phyloP scores from a whole-genome alignment of 148 eudicot species.

The Selenicereus undatus region DNA sequence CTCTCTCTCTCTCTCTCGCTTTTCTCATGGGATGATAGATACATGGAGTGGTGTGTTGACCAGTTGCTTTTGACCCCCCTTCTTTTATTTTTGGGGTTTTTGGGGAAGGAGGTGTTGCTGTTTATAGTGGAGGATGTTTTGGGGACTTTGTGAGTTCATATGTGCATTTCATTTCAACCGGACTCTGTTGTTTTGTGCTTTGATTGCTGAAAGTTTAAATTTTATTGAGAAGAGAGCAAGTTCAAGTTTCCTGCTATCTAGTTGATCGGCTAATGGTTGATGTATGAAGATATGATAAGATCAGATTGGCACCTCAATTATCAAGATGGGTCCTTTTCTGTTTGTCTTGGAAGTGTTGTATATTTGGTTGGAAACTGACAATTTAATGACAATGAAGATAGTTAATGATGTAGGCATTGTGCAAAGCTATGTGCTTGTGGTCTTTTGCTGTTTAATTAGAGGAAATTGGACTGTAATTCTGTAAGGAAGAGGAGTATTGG shows the following conservation, averaged over 20 bases:
- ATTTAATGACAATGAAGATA: not conserved
- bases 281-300: not conserved
- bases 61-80: no score
- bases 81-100: no score
- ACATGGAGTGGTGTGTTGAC: no score
- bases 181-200: not conserved
- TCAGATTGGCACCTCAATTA: not conserved
- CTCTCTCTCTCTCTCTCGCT: no score
- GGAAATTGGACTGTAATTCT: no score
- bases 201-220: not conserved
- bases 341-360: not conserved
- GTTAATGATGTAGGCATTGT: not conserved
- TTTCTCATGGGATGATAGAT: no score
- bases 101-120: no score
- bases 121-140: no score
- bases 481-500: not conserved
- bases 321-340: not conserved
- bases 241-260: not conserved
- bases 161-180: not conserved
- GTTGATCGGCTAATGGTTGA: not conserved
- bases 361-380: not conserved
- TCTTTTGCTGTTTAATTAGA: no score
- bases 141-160: not conserved
- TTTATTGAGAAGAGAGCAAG: not conserved
- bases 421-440: no score